phyloP scores from a whole-genome alignment of 768 basidiomycete species.

The Boletus insuetus region DNA sequence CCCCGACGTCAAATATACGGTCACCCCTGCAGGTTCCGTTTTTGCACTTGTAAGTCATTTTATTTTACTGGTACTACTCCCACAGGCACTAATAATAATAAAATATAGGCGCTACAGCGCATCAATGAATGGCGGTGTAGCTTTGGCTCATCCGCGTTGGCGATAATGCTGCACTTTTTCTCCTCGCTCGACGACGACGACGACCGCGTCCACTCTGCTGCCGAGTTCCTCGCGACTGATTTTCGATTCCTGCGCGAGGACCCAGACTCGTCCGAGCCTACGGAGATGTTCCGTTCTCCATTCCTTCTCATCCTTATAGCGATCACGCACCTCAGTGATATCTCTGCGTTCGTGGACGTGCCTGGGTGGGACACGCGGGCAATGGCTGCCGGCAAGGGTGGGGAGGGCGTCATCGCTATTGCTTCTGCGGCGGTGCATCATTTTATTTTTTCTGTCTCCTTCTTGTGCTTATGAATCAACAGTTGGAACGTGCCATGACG shows the following conservation, averaged over 20 bases:
- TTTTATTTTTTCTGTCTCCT: not conserved
- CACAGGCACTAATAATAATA: no score
- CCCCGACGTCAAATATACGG: not conserved
- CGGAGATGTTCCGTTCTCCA: not conserved
- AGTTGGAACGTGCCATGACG: conserved; percentile 2
- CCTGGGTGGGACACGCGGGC: not conserved
- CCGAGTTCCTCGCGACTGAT: conserved; percentile 1
- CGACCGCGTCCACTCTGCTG: not conserved
- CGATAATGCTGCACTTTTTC: conserved; percentile 3
- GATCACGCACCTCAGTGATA: not conserved
- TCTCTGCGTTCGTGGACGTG: not conserved
- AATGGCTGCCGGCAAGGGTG: not conserved
- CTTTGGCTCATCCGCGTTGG: conserved; percentile 1
- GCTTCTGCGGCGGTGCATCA: not conserved
- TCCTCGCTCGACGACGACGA: not conserved
- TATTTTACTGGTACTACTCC: not conserved
- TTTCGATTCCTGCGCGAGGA: not conserved
- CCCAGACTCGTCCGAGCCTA: not conserved
- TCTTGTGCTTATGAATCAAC: not conserved
- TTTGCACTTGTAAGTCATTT: not conserved
- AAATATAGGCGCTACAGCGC: not conserved
- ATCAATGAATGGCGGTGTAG: not conserved
- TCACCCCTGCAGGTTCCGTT: not conserved
- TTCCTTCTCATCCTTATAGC: not conserved
- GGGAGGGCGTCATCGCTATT: conserved; percentile 2